Evolutionary conservation across 2,329 filamentous ascomycete genomes (phyloP), one percentile per base, ranked within the genome.

Genomic region (Fusarium miscanthi): DNA sequence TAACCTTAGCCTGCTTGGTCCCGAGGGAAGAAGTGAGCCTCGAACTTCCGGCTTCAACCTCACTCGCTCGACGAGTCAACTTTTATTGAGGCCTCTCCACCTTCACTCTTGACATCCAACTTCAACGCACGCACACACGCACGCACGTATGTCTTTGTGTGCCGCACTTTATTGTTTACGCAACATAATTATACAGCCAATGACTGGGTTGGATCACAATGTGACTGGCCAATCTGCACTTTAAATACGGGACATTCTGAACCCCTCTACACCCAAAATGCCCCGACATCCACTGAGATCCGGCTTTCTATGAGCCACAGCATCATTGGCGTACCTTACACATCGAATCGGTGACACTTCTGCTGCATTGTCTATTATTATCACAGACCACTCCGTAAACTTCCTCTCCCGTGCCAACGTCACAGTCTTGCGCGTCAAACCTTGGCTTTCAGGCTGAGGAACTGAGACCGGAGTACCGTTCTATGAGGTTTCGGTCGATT

Each of bases 291-390:
- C 66, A 63, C 27, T 46, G 25, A 70, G 40, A 31, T 45, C 40
- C 35, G 58, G 41, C 41, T 56, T 49, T 43, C 17, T 27, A 27
- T 56, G 68, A 68, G 70, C 70, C 70, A 74, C 62, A 64, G 46
- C 70, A 73, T 73, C 70, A 60, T 63, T 73, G 70, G 66, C 70
- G 58, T 46, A 42, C 37, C 42, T 63, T 31, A 33, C 23, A 54
- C 43, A 37, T 45, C 53, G 37, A 43, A n/a, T 27, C 33, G 14
- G 42, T 58, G 23, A 53, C 51, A 56, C n/a, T 38, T 25, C 43
- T 43, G 30, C 64, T 13, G 27, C 46, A 53, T 63, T 31, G 23
- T 51, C 57, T 63, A 67, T 73, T 63, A 54, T 63, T 73, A 62
- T 59, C 41, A 46, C n/a, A n/a, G 17, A 52, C 23, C 30, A 37